Conservation (phyloP, 2,329 filamentous ascomycete genomes). For the Thermothelomyces thermophilus region DNA sequence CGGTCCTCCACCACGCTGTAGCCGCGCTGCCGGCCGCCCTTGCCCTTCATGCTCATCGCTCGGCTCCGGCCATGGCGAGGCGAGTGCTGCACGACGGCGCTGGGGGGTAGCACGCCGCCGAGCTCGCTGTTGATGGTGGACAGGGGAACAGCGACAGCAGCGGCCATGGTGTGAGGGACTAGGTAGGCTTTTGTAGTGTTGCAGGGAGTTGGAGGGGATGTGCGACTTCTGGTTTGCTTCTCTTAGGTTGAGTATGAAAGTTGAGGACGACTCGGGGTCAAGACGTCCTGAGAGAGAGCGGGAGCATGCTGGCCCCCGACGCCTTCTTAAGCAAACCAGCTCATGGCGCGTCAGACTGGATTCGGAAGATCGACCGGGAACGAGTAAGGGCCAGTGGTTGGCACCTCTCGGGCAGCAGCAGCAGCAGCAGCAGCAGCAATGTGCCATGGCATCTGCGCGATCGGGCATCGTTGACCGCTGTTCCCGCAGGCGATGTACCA, state of each 20-base stretch:
- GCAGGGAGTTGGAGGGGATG: not conserved
- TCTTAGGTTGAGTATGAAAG: not conserved
- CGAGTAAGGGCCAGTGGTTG: not conserved
- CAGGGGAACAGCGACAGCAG: slow-evolving; percentile 32
- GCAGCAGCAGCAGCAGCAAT: not conserved
- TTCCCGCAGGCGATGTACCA: slow-evolving; percentile 10
- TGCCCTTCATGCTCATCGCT: slow-evolving; percentile 35
- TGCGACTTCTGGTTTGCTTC: not conserved
- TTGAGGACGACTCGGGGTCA: too few species aligned
- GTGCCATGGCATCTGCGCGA: not conserved
- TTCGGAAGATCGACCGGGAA: not conserved
- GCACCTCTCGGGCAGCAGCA: slow-evolving; percentile 17
- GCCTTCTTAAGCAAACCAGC: not conserved
- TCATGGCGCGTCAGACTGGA: not conserved
- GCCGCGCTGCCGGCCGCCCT: slow-evolving; percentile 30
- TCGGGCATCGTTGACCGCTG: slow-evolving; percentile 20
- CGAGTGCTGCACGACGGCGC: slow-evolving; percentile 30
- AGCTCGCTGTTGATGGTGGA: slow-evolving; percentile 31
- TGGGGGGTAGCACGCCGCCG: slow-evolving; percentile 33
- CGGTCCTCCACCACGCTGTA: slow-evolving; percentile 38
- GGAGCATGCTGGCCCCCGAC: too few species aligned
- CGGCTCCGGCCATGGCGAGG: slow-evolving; percentile 35
- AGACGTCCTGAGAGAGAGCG: too few species aligned
- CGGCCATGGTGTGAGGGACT: slow-evolving; percentile 26
- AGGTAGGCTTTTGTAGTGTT: not conserved